Conservation (phyloP, 441 rosid genomes). For the Gossypium gossypioides region DNA sequence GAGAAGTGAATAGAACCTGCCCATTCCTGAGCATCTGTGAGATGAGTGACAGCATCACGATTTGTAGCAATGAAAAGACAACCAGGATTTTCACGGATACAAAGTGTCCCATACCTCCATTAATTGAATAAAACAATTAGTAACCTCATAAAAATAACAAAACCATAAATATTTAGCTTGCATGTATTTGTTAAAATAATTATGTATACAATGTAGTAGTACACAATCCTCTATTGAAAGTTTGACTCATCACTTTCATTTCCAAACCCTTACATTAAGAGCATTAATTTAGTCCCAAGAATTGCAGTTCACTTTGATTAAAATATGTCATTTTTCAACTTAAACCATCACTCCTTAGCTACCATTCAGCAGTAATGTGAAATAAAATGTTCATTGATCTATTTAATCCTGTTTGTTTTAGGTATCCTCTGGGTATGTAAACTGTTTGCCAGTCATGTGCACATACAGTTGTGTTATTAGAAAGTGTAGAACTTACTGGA, state of each 20-base stretch:
- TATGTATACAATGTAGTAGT: neutral
- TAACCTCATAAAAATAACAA: neutral
- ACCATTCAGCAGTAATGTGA: neutral
- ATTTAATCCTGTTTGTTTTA: neutral
- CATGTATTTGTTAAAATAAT: neutral
- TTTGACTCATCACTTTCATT: neutral
- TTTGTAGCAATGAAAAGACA: constrained; percentile 73
- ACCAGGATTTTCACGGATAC: constrained; percentile 66
- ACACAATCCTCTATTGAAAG: neutral
- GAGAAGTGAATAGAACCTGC: constrained; percentile 38
- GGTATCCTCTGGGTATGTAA: neutral
- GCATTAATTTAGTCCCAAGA: constrained; percentile 1
- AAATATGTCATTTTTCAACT: neutral
- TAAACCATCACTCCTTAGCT: neutral
- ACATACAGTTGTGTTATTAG: neutral
- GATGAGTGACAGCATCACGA: constrained; percentile 72
- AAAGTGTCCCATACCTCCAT: constrained; percentile 62
- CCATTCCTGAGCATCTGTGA: constrained; percentile 83
- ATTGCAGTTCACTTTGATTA: neutral
- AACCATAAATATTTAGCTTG: neutral
- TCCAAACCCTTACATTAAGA: neutral
- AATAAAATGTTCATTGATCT: neutral
- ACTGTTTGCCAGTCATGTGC: neutral
- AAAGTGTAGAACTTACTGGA: constrained; percentile 40
- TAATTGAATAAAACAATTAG: constrained; percentile 9